These are phyloP conservation scores for Russula compacta DNA, from an alignment of 768 basidiomycete species.

Conservation along the genomic window DNA sequence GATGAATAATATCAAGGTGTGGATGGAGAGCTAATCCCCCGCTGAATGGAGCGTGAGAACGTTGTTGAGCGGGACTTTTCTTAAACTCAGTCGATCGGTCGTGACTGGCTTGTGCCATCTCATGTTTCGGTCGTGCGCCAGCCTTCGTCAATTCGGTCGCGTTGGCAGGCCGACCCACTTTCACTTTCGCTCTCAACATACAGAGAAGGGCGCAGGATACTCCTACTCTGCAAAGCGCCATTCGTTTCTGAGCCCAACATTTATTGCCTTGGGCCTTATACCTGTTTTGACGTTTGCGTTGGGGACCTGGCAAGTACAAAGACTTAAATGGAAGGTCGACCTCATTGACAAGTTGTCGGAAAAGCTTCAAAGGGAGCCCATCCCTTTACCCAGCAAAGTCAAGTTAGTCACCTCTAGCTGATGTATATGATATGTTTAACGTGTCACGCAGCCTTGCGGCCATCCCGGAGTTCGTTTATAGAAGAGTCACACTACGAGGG, in stretches of 20 bases:
- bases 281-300: constrained; percentile 86
- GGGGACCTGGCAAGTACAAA: constrained; percentile 89
- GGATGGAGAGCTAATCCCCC: not conserved
- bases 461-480: constrained; percentile 82
- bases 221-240: constrained; percentile 49
- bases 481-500: constrained; percentile 74
- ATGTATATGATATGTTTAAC: constrained; percentile 19
- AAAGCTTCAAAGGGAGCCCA: constrained; percentile 72
- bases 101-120: not conserved
- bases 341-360: constrained; percentile 91
- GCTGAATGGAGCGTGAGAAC: constrained; percentile 4
- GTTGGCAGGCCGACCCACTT: not conserved
- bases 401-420: constrained; percentile 49
- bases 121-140: not conserved
- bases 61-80: not conserved
- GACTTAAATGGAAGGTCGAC: constrained; percentile 90
- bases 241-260: constrained; percentile 58
- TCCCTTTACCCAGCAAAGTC: constrained; percentile 72
- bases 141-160: constrained; percentile 1
- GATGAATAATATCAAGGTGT: not conserved
- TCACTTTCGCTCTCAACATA: constrained; percentile 9
- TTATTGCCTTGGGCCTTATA: constrained; percentile 71
- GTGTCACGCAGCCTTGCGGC: constrained; percentile 45
- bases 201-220: not conserved
- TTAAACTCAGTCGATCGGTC: too few relatives aligned